Base-by-base conservation (phyloP, 2,329 filamentous ascomycete genomes). In the Aureobasidium leucospermi region DNA sequence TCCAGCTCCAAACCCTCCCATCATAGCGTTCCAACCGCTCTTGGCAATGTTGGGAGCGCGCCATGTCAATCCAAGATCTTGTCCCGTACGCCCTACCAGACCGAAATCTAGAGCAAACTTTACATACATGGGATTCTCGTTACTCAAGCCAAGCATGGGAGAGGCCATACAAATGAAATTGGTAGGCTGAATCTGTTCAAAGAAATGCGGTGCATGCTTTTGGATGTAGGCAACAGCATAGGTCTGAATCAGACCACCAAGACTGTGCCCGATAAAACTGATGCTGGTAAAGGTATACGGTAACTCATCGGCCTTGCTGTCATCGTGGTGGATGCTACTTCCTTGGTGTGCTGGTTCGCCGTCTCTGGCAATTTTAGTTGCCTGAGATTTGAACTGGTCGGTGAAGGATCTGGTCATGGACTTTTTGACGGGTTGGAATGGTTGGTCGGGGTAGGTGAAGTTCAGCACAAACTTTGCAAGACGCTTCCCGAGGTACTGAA, bases 71-170 rank as follows among this genome's bases (percentile, higher is more conserved):
- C 94, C 94, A 8, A 99, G 80, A 75, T 99, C 94, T 72, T 97
- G 90, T 7, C 94, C 94, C 2, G 94, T 96, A 58, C 93, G 84
- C n/a, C 94, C 94, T 13, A 99, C 93, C 1, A 99, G 81, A 0
- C 94, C 94, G 75, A 97, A 96, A 71, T 99, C 94, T 3, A 99
- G 78, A 0, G 94, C 94, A 72, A 99, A 97, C 68, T 92, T 96
- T 73, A 99, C 89, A 71, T 99, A 99, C 60, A 97, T 80, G 0
- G 94, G 94, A 67, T 99, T 99, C 70, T 99, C 94, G 70, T 99
- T 96, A 73, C 93, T 97, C 39, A 97, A 77, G 0, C 93, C 93
- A 1, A 97, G 76, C 65, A 96, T 90, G 0, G 93, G 93, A 0
- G 92, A 87, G 15, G 93, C 92, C 65, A 97, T 77, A 31, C 88